Percentiles rank a stretch among this genome's conserved stretches.
phyloP scores from a whole-genome alignment of 2,329 filamentous ascomycete species.

The Penicillium sp. region DNA sequence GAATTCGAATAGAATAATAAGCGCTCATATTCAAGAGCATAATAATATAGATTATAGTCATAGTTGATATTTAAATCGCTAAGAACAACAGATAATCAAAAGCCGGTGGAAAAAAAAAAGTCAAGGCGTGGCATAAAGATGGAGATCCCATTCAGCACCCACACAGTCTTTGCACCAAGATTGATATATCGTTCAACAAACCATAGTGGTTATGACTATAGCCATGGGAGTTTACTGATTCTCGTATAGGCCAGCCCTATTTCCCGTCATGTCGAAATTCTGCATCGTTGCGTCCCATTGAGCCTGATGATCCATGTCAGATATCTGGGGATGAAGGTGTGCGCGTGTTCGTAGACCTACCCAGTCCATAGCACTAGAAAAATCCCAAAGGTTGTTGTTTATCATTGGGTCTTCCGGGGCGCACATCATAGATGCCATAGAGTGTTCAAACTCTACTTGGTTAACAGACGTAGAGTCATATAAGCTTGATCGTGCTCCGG shows the following conservation, averaged over 20 bases:
- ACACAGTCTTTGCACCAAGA: background rate
- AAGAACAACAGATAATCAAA: background rate
- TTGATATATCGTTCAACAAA: background rate
- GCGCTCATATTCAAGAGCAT: background rate
- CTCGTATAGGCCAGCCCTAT: background rate
- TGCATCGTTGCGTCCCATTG: slow-evolving; percentile 7
- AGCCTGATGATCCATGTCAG: background rate
- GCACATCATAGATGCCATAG: background rate
- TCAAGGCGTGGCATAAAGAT: background rate
- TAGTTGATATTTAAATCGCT: background rate
- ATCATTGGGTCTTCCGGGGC: background rate
- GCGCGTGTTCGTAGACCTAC: background rate
- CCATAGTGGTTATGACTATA: background rate
- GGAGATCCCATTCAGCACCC: background rate
- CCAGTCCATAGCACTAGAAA: slow-evolving; percentile 8
- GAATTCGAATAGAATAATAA: background rate
- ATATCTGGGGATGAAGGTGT: background rate
- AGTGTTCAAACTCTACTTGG: background rate
- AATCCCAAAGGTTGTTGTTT: slow-evolving; percentile 5
- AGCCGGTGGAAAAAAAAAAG: background rate
- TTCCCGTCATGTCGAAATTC: background rate
- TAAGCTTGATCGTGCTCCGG: background rate
- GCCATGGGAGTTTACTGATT: background rate
- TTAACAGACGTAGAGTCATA: too few species aligned
- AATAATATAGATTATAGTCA: background rate